These are phyloP conservation scores for Geotrichum ghanense DNA, from an alignment of 805 yeast genomes.

Conservation along the genomic window DNA sequence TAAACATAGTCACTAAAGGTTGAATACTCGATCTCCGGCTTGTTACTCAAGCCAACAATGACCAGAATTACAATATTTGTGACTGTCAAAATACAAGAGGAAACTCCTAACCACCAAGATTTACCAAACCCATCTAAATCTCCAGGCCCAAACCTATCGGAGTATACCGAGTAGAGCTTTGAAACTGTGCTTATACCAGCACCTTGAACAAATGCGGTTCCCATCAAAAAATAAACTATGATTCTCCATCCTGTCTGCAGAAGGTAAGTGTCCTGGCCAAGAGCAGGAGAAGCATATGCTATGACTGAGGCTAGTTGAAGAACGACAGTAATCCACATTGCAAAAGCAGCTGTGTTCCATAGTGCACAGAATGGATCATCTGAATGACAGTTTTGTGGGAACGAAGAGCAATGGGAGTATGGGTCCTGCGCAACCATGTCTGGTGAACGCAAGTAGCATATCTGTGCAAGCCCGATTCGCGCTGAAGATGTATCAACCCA, in stretches of 20 bases:
- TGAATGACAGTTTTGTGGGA: not conserved
- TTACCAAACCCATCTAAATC: slow-evolving; percentile 9
- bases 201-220: slow-evolving; percentile 3
- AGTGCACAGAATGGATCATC: slow-evolving; percentile 16
- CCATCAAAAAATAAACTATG: slow-evolving; percentile 4
- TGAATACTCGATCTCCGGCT: slow-evolving; percentile 8
- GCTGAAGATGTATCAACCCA: slow-evolving; percentile 6
- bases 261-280: slow-evolving; percentile 13
- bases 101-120: slow-evolving; percentile 14
- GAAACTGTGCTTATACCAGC: slow-evolving; percentile 1
- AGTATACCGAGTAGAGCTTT: not conserved
- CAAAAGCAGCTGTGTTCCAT: slow-evolving; percentile 21
- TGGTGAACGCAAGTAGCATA: slow-evolving; percentile 4
- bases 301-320: slow-evolving; percentile 17
- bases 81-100: slow-evolving; percentile 12
- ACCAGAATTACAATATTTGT: slow-evolving; percentile 12
- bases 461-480: slow-evolving; percentile 8
- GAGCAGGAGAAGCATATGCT: slow-evolving; percentile 11
- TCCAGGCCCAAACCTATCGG: slow-evolving; percentile 10
- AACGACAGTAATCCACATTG: slow-evolving; percentile 17
- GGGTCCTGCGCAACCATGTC: not conserved
- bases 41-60: slow-evolving; percentile 16
- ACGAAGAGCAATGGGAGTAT: slow-evolving; percentile 6
- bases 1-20: not conserved
- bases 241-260: slow-evolving; percentile 11